Evolutionary conservation across 2,329 filamentous ascomycete species (phyloP).

Genomic region (Trichophyton schoenleinii): DNA sequence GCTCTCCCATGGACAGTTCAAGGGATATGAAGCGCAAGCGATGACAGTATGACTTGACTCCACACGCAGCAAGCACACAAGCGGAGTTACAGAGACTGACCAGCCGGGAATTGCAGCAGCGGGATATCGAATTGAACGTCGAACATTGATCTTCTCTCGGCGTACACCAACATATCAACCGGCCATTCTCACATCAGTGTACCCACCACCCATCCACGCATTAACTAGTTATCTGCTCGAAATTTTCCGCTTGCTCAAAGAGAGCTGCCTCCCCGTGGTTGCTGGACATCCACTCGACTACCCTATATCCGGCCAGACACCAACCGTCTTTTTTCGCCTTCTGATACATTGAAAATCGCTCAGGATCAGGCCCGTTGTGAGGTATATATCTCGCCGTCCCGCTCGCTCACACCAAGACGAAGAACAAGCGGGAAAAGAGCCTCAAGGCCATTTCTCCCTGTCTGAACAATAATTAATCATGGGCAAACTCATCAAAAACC

Average conservation of each 20-base stretch:
- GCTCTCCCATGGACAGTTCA: not conserved
- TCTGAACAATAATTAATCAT: conserved; percentile 37
- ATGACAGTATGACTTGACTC: not conserved
- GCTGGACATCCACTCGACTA: not conserved
- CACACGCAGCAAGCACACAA: too few species aligned
- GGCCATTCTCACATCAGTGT: too few species aligned
- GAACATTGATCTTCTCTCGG: too few species aligned
- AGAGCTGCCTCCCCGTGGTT: not conserved
- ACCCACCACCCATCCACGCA: not conserved
- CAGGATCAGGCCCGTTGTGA: not conserved
- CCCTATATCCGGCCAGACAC: not conserved
- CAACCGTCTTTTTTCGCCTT: not conserved
- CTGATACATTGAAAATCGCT: not conserved
- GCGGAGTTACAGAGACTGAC: too few species aligned
- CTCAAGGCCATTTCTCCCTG: not conserved
- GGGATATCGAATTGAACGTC: not conserved
- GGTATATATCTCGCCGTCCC: not conserved
- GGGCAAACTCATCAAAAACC: conserved; percentile 99
- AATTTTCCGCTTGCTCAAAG: not conserved
- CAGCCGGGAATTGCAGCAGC: not conserved
- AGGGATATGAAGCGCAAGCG: not conserved
- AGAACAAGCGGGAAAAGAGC: not conserved
- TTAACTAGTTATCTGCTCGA: not conserved
- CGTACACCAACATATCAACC: too few species aligned
- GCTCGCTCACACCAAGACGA: not conserved